A percentile compares a stretch with the other conserved stretches of the same genome.
These are phyloP conservation scores for Dendrothele bispora DNA, from an alignment of 768 basidiomycete species.

Conservation along the genomic window DNA sequence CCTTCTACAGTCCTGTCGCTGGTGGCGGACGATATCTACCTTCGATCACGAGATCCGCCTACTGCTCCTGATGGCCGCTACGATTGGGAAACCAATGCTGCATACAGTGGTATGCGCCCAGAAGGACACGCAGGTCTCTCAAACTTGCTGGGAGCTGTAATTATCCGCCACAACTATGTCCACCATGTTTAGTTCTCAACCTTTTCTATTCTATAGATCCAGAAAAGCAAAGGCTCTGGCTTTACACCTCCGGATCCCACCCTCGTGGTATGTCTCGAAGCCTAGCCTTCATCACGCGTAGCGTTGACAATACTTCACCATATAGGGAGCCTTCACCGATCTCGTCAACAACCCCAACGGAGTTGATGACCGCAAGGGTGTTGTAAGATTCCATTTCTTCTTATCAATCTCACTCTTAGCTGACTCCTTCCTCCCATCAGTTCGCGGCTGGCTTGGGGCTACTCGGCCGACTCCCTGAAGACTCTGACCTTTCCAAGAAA, in stretches of 20 bases:
- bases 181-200: too few relatives aligned
- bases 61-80: conserved; percentile 45
- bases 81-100: conserved; percentile 43
- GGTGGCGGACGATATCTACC: conserved; percentile 33
- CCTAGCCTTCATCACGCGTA: too few relatives aligned
- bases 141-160: too few relatives aligned
- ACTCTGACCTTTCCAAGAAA: not conserved
- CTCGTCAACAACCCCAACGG: conserved; percentile 28
- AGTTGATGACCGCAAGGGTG: conserved; percentile 41
- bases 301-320: too few relatives aligned
- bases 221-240: too few relatives aligned
- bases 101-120: too few relatives aligned
- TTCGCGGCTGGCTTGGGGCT: conserved; percentile 3
- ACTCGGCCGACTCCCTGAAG: conserved; percentile 5
- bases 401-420: not conserved
- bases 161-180: too few relatives aligned
- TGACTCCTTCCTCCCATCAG: not conserved
- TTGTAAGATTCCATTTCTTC: conserved; percentile 17
- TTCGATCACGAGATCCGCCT: conserved; percentile 36
- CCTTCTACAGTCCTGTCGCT: conserved; percentile 23
- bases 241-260: too few relatives aligned
- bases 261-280: too few relatives aligned
- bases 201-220: too few relatives aligned
- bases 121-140: too few relatives aligned
- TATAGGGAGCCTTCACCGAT: conserved; percentile 31